A percentile compares a stretch with the other conserved stretches of the same genome.
Conservation (phyloP, 2,329 filamentous ascomycete species). For the Exophiala alcalophila region DNA sequence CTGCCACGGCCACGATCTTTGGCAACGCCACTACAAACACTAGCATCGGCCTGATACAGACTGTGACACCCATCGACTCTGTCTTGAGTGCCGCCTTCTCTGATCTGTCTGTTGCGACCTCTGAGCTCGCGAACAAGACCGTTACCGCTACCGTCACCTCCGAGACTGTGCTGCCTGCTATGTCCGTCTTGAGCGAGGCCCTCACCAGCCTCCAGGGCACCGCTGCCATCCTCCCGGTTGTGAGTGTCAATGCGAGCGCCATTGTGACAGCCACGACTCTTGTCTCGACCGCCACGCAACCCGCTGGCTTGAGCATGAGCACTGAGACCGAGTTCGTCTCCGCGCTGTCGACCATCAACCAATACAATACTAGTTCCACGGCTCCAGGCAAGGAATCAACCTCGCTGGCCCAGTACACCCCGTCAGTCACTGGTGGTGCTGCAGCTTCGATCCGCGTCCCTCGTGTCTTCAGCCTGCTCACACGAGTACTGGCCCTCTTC, state of each 20-base stretch:
- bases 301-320: background rate
- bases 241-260: background rate
- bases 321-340: too few relatives aligned
- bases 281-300: background rate
- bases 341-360: too few relatives aligned
- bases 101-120: constrained; percentile 2
- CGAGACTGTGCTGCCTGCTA: background rate
- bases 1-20: background rate
- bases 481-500: background rate
- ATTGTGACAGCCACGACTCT: background rate
- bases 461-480: constrained; percentile 3
- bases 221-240: background rate
- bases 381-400: constrained; percentile 1
- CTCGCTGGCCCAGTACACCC: background rate
- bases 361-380: background rate
- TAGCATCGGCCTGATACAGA: too few relatives aligned
- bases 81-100: constrained; percentile 2
- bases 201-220: constrained; percentile 2
- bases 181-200: background rate
- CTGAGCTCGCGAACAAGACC: constrained; percentile 4
- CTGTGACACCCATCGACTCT: background rate
- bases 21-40: too few relatives aligned
- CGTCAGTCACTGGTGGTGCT: background rate
- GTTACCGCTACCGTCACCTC: background rate
- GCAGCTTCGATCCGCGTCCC: constrained; percentile 6